Base-by-base conservation (phyloP, 139 green algal species). In the Chlorella sorokiniana region DNA sequence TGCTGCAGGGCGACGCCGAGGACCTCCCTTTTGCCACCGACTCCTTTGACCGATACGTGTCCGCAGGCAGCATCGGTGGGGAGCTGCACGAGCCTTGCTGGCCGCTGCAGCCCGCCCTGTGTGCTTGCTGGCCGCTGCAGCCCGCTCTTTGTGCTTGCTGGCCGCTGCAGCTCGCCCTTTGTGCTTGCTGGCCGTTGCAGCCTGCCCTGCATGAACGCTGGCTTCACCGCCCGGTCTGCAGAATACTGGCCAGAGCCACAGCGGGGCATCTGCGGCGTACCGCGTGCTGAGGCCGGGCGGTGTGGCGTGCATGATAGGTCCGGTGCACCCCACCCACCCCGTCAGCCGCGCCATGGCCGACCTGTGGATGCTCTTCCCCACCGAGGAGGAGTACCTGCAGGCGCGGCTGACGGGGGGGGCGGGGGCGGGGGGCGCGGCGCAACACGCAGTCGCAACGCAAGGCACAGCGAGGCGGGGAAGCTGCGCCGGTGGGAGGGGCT, bases 341-440 rank as follows among this genome's bases (percentile, higher is more conserved):
- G 56, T 98, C 2, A 95, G 89, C 2, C 81, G 95, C 33, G 93
- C 95, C 84, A 95, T 98, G 76, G 93, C 95, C 8, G 94, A 98
- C 78, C 84, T 91, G 23, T 98, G 95, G 95, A 98, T 98, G 95
- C 91, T 98, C 1, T 98, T 98, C 89, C 95, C 95, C 61, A 98
- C 88, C 7, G 95, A 98, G 87, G 83, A 94, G 42, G 96, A 98
- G 88, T 98, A 98, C 92, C 95, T 97, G 20, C 84, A 96, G 81
- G 91, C 89, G 62, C 51, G 81, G 29, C 6, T 11, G 44, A 18
- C n/a, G n/a, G n/a, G 23, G 63, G 22, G 29, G 42, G 27, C 31
- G 69, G 35, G 71, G 7, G 65, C 11, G 48, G 48, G 48, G 48
- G 48, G 48, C 48, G 16, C 14, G 48, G 16, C 14, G 48, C 48